These are phyloP conservation scores for Coemansia sp. DNA, from an alignment of 192 early-diverging fungal species.

Conservation along the genomic window DNA sequence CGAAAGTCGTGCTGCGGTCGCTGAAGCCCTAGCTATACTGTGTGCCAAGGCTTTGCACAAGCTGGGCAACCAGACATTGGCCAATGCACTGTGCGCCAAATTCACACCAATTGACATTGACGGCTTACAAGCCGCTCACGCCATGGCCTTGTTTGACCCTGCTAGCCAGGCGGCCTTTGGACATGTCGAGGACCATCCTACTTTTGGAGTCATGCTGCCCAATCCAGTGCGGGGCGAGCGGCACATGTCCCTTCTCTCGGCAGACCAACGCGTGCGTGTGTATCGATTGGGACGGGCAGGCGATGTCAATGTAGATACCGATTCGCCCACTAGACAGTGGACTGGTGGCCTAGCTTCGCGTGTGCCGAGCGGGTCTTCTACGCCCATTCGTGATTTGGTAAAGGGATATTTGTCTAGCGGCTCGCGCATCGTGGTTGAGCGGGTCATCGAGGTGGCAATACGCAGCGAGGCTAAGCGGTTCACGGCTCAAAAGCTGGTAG, in stretches of 20 bases:
- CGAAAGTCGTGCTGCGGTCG: slow-evolving; percentile 42
- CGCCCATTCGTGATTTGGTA: slow-evolving; percentile 22
- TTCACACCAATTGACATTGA: slow-evolving; percentile 40
- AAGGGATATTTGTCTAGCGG: slow-evolving; percentile 34
- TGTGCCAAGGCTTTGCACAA: slow-evolving; percentile 48
- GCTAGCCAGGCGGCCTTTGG: neutral
- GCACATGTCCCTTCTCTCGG: slow-evolving; percentile 45
- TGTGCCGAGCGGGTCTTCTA: slow-evolving; percentile 10
- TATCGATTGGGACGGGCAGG: slow-evolving; percentile 40
- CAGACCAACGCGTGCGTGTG: slow-evolving; percentile 43
- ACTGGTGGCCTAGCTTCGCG: neutral
- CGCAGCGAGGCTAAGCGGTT: slow-evolving; percentile 47
- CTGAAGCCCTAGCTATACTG: slow-evolving; percentile 40
- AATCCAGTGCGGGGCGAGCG: slow-evolving; percentile 21
- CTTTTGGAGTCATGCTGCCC: neutral
- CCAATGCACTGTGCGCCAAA: slow-evolving; percentile 42
- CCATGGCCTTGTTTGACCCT: neutral
- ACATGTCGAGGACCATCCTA: neutral
- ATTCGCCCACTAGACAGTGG: slow-evolving; percentile 7
- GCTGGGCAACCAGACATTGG: slow-evolving; percentile 19
- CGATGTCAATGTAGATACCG: slow-evolving; percentile 7
- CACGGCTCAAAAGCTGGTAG: slow-evolving; percentile 35
- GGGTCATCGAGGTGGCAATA: slow-evolving; percentile 35
- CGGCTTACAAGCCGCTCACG: slow-evolving; percentile 11
- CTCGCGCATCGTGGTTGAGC: slow-evolving; percentile 34